Conservation (phyloP, 371 early-diverging fungal genomes). For the Encephalitozoon intestinalis region DNA sequence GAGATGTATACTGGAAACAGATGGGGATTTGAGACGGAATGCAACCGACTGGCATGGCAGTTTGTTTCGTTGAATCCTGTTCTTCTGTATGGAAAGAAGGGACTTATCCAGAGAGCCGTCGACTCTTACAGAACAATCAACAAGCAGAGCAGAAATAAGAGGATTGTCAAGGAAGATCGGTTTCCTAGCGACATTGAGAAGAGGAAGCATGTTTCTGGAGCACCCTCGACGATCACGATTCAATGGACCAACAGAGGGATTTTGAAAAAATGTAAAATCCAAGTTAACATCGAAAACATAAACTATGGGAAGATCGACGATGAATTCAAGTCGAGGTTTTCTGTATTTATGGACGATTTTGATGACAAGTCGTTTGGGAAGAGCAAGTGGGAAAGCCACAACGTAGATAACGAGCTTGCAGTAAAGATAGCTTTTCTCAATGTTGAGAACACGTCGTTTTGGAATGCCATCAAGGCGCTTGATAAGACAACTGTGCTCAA, state of each 20-base stretch:
- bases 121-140: conserved; percentile 78
- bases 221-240: conserved; percentile 62
- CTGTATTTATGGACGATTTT: conserved; percentile 65
- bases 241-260: conserved; percentile 62
- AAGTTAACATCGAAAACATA: conserved; percentile 64
- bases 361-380: conserved; percentile 62
- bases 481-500: conserved; percentile 64
- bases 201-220: conserved; percentile 56
- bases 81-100: conserved; percentile 73
- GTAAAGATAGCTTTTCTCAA: conserved; percentile 67
- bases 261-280: conserved; percentile 63
- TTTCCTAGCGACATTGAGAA: conserved; percentile 65
- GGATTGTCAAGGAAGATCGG: conserved; percentile 73
- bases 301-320: conserved; percentile 60
- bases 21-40: conserved; percentile 79
- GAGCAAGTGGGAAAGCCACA: conserved; percentile 64
- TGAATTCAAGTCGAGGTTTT: conserved; percentile 64
- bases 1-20: conserved; percentile 73
- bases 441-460: conserved; percentile 61
- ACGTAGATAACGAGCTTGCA: conserved; percentile 66
- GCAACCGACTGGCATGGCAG: conserved; percentile 76
- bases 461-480: conserved; percentile 63
- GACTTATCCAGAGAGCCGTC: conserved; percentile 81
- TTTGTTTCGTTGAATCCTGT: conserved; percentile 73
- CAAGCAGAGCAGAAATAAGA: conserved; percentile 69